Evolutionary conservation across 2,329 filamentous ascomycete species (phyloP).

Genomic region (Dactylellina cionopaga): DNA sequence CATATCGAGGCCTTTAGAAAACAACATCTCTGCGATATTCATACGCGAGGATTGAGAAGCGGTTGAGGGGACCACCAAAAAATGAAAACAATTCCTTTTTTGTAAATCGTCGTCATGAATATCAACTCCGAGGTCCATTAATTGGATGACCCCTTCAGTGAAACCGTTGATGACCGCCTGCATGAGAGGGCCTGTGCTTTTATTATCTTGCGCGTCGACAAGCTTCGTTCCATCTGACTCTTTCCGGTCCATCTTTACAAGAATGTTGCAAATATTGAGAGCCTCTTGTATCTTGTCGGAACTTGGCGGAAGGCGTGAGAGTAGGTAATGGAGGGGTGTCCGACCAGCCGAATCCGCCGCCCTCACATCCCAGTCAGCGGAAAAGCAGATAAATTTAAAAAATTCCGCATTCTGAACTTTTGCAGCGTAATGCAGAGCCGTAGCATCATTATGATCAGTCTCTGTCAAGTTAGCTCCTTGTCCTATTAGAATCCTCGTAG

Average conservation of each 20-base stretch:
- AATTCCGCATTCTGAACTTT: constrained; percentile 1
- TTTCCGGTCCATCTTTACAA: constrained; percentile 2
- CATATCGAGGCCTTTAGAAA: neutral
- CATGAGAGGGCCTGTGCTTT: neutral
- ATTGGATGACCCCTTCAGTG: neutral
- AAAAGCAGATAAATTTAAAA: constrained; percentile 24
- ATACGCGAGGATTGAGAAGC: neutral
- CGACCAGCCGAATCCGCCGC: neutral
- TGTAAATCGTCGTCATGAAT: constrained; percentile 5
- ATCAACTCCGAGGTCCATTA: constrained; percentile 21
- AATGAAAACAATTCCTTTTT: constrained; percentile 14
- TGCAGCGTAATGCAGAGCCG: constrained; percentile 9
- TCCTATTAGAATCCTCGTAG: neutral
- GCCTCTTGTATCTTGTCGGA: constrained; percentile 1
- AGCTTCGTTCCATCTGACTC: neutral
- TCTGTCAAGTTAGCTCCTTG: neutral
- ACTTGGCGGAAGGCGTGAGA: neutral
- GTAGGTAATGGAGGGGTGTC: constrained; percentile 15
- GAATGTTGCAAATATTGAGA: constrained; percentile 18
- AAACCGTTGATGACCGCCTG: neutral
- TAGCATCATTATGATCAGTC: neutral
- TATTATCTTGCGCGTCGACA: constrained; percentile 8
- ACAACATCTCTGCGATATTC: neutral
- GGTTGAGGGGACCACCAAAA: neutral
- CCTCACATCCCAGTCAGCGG: constrained; percentile 10